Conservation (phyloP, 83 land plant species). For the Larix sibirica region DNA sequence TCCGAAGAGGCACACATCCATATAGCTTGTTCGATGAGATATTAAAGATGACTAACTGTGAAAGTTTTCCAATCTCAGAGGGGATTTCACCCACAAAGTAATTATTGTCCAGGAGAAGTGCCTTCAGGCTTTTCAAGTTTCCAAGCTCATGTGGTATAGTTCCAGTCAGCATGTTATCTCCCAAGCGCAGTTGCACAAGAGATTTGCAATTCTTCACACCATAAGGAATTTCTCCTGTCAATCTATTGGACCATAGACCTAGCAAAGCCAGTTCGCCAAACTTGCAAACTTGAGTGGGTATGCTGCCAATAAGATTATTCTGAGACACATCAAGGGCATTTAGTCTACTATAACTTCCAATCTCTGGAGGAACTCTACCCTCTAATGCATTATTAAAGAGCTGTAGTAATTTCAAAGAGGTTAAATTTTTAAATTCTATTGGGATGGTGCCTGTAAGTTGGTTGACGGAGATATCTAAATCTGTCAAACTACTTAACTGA, state of each 20-base stretch:
- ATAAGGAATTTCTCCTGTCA: no score
- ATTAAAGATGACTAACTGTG: constrained; percentile 43
- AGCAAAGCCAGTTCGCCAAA: no score
- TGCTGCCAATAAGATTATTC: no score
- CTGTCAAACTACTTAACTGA: no score
- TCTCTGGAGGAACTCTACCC: constrained; percentile 45
- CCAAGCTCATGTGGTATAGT: constrained; percentile 48
- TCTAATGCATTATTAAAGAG: constrained; percentile 42
- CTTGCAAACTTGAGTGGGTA: no score
- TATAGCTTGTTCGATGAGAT: constrained; percentile 53
- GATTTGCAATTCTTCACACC: constrained; percentile 53
- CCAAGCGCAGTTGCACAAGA: constrained; percentile 41
- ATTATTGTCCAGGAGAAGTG: constrained; percentile 41
- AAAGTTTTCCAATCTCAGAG: constrained; percentile 48
- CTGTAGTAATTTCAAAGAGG: constrained; percentile 29
- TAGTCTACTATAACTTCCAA: no score
- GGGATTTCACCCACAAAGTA: constrained; percentile 54
- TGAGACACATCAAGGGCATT: no score
- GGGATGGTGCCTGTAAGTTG: no score
- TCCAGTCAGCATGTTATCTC: constrained; percentile 41
- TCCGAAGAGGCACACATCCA: constrained; percentile 51
- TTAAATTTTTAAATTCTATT: no score
- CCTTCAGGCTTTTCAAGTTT: constrained; percentile 33
- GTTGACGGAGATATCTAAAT: no score
- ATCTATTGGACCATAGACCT: no score